Percentiles rank a stretch among this genome's conserved stretches.
Evolutionary conservation across 2,329 filamentous ascomycete species (phyloP).

Genomic region (Curvularia eragrostidis): DNA sequence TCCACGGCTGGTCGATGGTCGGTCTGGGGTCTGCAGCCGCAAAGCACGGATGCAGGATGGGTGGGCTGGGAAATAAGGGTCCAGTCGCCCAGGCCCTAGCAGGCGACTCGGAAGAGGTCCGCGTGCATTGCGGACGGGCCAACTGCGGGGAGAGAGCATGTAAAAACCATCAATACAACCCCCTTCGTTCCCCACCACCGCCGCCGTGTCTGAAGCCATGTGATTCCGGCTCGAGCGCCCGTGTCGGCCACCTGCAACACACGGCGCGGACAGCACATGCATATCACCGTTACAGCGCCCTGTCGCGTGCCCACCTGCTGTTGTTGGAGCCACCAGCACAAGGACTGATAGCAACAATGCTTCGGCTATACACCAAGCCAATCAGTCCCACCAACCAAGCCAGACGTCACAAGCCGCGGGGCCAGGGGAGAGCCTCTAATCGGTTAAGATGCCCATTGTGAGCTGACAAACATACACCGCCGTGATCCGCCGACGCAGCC

Average conservation of each 20-base stretch:
- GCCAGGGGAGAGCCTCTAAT: conserved; percentile 4
- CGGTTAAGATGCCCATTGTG: conserved; percentile 9
- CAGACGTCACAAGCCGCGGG: neutral
- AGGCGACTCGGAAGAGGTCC: neutral
- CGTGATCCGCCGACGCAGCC: conserved; percentile 23
- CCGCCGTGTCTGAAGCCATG: conserved; percentile 33
- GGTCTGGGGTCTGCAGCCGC: neutral
- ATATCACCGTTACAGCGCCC: conserved; percentile 9
- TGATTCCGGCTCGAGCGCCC: conserved; percentile 21
- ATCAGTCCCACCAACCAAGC: neutral
- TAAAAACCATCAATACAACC: conserved; percentile 24
- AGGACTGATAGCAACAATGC: conserved; percentile 3
- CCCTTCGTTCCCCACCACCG: conserved; percentile 13
- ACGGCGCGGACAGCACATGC: too few species aligned
- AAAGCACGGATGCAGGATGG: neutral
- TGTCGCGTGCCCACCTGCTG: conserved; percentile 37
- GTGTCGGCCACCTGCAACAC: conserved; percentile 2
- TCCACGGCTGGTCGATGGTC: too few species aligned
- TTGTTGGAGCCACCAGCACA: conserved; percentile 7
- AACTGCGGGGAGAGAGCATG: conserved; percentile 7
- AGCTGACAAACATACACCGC: conserved; percentile 17
- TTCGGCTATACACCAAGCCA: neutral
- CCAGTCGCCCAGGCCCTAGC: conserved; percentile 6
- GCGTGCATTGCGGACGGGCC: conserved; percentile 3
- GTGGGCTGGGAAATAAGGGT: conserved; percentile 1